These are phyloP conservation scores for Vaccinium corymbosum DNA, from an alignment of 148 eudicot genomes.

Conservation along the genomic window DNA sequence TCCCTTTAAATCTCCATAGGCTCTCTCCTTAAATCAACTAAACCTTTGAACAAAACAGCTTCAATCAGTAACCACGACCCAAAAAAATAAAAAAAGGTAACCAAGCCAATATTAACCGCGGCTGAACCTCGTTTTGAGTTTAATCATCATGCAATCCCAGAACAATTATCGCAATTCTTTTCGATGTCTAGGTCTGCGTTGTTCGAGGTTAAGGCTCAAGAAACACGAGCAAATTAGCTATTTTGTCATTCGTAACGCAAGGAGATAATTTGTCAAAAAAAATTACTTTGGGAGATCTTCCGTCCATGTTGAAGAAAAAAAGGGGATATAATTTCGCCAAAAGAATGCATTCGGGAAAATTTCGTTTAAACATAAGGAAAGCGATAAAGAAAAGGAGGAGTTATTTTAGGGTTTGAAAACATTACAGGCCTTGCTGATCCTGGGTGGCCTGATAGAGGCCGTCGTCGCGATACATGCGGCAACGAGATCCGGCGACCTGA, in stretches of 20 bases:
- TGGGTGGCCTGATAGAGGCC: conserved; percentile 60
- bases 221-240: no score
- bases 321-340: background rate
- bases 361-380: background rate
- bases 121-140: no score
- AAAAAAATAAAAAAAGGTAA: no score
- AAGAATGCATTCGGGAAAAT: background rate
- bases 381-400: background rate
- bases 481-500: conserved; percentile 47
- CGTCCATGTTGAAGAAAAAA: no score
- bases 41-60: no score
- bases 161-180: no score
- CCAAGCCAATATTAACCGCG: no score
- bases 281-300: no score
- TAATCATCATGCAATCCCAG: no score
- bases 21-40: background rate
- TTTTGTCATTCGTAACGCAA: background rate
- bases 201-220: no score
- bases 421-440: conserved; percentile 90
- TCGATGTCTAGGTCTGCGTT: no score
- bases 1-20: background rate
- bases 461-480: conserved; percentile 51
- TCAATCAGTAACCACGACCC: no score
- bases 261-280: background rate
- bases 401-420: background rate